Percentiles rank a stretch among this genome's conserved stretches.
phyloP scores from a whole-genome alignment of 148 eudicot species.

The Chenopodium formosanum region DNA sequence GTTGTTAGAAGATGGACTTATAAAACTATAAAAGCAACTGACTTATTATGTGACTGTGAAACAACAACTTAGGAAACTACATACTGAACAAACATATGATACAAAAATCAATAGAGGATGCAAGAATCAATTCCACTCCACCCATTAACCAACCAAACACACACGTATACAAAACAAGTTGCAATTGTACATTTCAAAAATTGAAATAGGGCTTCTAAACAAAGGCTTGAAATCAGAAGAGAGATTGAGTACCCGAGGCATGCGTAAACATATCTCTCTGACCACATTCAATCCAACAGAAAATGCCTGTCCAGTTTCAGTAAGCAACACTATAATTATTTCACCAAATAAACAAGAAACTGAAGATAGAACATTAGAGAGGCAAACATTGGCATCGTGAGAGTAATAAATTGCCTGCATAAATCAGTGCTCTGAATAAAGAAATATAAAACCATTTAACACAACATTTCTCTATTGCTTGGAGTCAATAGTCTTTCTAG shows the following conservation, averaged over 20 bases:
- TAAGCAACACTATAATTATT: neutral
- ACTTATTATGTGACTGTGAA: neutral
- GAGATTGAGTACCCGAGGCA: conserved; percentile 68
- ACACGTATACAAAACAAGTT: neutral
- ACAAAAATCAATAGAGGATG: neutral
- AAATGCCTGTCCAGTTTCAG: conserved; percentile 51
- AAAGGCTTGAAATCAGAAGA: neutral
- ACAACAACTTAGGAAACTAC: neutral
- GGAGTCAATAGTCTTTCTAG: no score
- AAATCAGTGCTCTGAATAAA: conserved; percentile 2
- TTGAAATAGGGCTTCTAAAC: neutral
- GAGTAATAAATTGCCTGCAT: neutral
- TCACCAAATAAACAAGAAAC: neutral
- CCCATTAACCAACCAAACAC: neutral
- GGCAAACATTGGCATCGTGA: neutral
- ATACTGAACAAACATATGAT: neutral
- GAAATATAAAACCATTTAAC: neutral
- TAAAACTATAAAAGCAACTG: conserved; percentile 8
- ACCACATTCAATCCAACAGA: conserved; percentile 91
- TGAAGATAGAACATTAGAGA: neutral
- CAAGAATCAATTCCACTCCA: neutral
- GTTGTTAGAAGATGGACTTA: neutral
- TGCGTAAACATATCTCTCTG: conserved; percentile 91
- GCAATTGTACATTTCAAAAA: neutral
- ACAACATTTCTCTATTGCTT: no score